phyloP scores from a whole-genome alignment of 176 grass and related monocot genomes.

The Lolium perenne region DNA sequence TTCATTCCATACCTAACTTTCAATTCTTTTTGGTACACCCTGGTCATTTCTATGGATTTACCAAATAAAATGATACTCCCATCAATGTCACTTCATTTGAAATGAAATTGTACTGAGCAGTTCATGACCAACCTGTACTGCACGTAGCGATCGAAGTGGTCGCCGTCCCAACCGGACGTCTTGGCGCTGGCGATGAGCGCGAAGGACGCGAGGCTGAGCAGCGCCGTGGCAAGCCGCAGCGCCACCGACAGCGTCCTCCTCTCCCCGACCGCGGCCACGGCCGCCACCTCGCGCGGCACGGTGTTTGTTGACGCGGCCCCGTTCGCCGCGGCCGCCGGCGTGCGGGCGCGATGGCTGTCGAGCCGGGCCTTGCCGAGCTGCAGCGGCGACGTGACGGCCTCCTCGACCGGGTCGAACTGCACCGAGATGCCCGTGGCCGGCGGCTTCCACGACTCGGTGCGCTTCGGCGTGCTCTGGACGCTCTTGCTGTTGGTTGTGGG shows the following conservation, averaged over 20 bases:
- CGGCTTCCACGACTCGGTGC: conserved; percentile 43
- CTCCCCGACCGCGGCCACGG: conserved; percentile 46
- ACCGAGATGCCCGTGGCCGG: conserved; percentile 4
- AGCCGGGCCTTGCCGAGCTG: conserved; percentile 1
- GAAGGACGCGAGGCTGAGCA: conserved; percentile 74
- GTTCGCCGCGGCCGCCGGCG: conserved; percentile 27
- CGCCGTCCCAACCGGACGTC: conserved; percentile 87
- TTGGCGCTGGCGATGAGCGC: conserved; percentile 72
- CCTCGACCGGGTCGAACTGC: conserved; percentile 27
- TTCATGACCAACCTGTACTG: conserved; percentile 67
- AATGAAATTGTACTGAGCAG: not conserved
- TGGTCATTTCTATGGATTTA: too few species aligned
- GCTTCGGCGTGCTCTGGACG: conserved; percentile 43
- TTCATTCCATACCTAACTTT: too few species aligned
- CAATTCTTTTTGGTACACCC: too few species aligned
- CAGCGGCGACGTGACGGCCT: conserved; percentile 42
- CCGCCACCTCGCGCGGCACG: conserved; percentile 40
- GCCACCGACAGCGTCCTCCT: conserved; percentile 45
- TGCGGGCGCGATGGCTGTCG: conserved; percentile 10
- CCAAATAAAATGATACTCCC: too few species aligned
- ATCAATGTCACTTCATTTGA: too few species aligned
- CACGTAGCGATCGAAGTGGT: conserved; percentile 65
- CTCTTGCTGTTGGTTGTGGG: conserved; percentile 28
- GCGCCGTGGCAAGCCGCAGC: conserved; percentile 76
- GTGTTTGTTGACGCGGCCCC: not conserved